Conservation (phyloP, 2,329 filamentous ascomycete species). For the Ciborinia camelliae region DNA sequence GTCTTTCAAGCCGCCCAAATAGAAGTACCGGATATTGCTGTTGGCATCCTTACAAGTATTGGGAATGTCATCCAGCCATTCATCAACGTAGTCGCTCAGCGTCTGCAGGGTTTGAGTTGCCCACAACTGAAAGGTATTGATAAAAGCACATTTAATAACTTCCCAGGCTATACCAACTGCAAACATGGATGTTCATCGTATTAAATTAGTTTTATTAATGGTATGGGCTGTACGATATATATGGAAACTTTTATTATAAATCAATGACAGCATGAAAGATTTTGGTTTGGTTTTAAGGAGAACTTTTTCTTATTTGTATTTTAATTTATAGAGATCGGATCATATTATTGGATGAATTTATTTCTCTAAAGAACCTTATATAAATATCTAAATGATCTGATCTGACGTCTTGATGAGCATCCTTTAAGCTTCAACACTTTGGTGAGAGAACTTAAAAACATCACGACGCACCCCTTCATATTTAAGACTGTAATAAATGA, state of each 20-base stretch:
- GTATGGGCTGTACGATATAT: not conserved
- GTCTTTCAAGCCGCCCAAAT: slow-evolving; percentile 42
- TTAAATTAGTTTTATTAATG: not conserved
- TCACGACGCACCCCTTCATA: not conserved
- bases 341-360: no score
- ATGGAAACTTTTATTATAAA: not conserved
- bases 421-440: not conserved
- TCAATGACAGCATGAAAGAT: not conserved
- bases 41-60: not conserved
- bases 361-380: no score
- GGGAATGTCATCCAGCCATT: slow-evolving; percentile 7
- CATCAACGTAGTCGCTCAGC: not conserved
- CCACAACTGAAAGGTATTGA: slow-evolving; percentile 10
- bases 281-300: no score
- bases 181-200: slow-evolving; percentile 5
- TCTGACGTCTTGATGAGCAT: no score
- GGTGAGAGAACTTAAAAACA: not conserved
- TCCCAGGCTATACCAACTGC: slow-evolving; percentile 12
- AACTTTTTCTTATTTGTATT: not conserved
- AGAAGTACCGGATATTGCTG: slow-evolving; percentile 43
- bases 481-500: not conserved
- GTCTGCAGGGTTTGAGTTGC: slow-evolving; percentile 19
- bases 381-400: no score
- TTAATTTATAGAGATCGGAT: not conserved
- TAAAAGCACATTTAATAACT: not conserved